Evolutionary conservation across 2,329 filamentous ascomycete species (phyloP).

Genomic region (Paraphaeosphaeria minitans): DNA sequence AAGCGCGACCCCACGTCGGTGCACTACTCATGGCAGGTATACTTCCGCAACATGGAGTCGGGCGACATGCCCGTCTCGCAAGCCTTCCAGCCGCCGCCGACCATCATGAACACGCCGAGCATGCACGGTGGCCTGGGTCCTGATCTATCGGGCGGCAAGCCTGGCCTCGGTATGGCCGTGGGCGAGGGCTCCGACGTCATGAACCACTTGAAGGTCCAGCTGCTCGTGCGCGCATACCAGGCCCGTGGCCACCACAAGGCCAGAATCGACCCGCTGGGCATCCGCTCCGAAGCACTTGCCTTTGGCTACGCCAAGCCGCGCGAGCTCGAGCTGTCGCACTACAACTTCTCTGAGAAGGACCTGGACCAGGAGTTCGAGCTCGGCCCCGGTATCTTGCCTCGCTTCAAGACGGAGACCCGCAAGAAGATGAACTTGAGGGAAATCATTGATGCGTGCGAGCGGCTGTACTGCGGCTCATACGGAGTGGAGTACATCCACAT

Average conservation of each 20-base stretch:
- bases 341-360: constrained; percentile 93
- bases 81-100: constrained; percentile 94
- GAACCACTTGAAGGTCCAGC: constrained; percentile 97
- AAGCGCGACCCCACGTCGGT: constrained; percentile 91
- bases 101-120: constrained; percentile 79
- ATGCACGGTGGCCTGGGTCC: constrained; percentile 71
- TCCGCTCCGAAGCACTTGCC: constrained; percentile 81
- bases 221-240: constrained; percentile 96
- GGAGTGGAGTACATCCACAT: constrained; percentile 99
- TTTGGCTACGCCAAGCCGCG: constrained; percentile 88
- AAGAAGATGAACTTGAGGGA: constrained; percentile 97
- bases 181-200: constrained; percentile 80
- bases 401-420: constrained; percentile 85
- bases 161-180: constrained; percentile 68
- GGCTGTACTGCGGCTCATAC: constrained; percentile 96
- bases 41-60: constrained; percentile 99
- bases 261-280: constrained; percentile 93
- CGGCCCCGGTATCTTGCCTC: constrained; percentile 91
- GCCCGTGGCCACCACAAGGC: constrained; percentile 98
- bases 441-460: constrained; percentile 91
- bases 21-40: constrained; percentile 97
- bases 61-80: constrained; percentile 97
- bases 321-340: constrained; percentile 91
- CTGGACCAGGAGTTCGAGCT: constrained; percentile 89
- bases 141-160: constrained; percentile 60